Percentiles rank a stretch among this genome's conserved stretches.
Conservation (phyloP, 1,284 basidiomycete genomes). For the Clitocybe nebularis region DNA sequence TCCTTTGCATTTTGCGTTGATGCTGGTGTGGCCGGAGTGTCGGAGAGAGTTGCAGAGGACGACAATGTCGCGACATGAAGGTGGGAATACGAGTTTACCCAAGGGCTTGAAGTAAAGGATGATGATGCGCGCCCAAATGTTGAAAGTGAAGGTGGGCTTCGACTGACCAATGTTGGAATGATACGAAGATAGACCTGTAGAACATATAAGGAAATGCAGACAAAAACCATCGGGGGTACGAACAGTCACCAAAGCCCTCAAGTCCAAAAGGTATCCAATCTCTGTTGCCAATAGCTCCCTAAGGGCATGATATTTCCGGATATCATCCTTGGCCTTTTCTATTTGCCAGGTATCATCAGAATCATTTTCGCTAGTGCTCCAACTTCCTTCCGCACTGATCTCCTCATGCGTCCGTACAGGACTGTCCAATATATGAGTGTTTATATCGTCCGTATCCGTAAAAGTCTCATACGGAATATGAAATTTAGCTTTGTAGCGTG, state of each 20-base stretch:
- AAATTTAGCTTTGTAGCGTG: too few relatives aligned
- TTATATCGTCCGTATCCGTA: constrained; percentile 26
- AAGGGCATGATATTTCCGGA: constrained; percentile 64
- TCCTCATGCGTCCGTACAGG: constrained; percentile 17
- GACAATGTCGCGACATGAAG: constrained; percentile 29
- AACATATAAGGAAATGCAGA: constrained; percentile 7
- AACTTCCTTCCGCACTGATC: constrained; percentile 19
- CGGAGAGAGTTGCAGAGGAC: constrained; percentile 24
- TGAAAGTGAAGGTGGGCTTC: constrained; percentile 30
- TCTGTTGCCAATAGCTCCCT: constrained; percentile 83
- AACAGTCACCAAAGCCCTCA: constrained; percentile 74
- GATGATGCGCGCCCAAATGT: constrained; percentile 41
- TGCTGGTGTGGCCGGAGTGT: constrained; percentile 14
- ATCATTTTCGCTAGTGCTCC: constrained; percentile 21
- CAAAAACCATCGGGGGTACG: constrained; percentile 21
- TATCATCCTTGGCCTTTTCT: constrained; percentile 38
- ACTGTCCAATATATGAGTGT: constrained; percentile 13
- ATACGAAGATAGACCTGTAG: constrained; percentile 41
- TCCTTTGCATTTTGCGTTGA: constrained; percentile 26
- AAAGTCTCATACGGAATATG: constrained; percentile 24
- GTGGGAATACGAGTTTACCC: constrained; percentile 35
- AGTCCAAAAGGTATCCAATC: constrained; percentile 72
- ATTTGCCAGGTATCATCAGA: constrained; percentile 22
- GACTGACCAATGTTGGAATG: constrained; percentile 34
- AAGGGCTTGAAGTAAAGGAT: constrained; percentile 35